Evolutionary conservation across 768 basidiomycete genomes (phyloP).

Genomic region (Leucocoprinus leucothites): DNA sequence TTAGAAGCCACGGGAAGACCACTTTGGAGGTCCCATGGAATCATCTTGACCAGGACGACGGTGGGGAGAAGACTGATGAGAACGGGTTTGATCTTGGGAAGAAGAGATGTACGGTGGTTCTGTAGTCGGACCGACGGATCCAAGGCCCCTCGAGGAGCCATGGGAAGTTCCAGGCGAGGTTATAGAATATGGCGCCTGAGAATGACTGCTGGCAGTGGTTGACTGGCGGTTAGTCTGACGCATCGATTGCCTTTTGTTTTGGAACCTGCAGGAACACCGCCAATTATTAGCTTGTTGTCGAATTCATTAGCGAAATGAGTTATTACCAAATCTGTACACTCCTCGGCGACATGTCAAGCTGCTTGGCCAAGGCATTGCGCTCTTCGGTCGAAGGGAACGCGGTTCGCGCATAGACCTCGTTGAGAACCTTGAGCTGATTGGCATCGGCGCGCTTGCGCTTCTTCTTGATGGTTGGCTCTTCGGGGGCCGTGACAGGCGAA

Average conservation of each 20-base stretch:
- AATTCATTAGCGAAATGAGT: slow-evolving; percentile 16
- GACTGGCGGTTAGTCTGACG: slow-evolving; percentile 72
- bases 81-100: slow-evolving; percentile 21
- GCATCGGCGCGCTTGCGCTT: slow-evolving; percentile 86
- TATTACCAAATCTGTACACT: slow-evolving; percentile 84
- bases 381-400: slow-evolving; percentile 89
- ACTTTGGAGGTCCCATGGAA: slow-evolving; percentile 45
- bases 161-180: slow-evolving; percentile 26
- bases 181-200: slow-evolving; percentile 50
- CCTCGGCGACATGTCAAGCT: slow-evolving; percentile 78
- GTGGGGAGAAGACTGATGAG: slow-evolving; percentile 34
- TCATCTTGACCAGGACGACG: slow-evolving; percentile 40
- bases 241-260: slow-evolving; percentile 84
- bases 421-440: slow-evolving; percentile 74
- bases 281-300: slow-evolving; percentile 19
- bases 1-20: slow-evolving; percentile 44
- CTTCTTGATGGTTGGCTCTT: slow-evolving; percentile 80
- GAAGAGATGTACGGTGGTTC: slow-evolving; percentile 13
- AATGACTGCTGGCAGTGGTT: slow-evolving; percentile 36
- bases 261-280: slow-evolving; percentile 56
- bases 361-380: slow-evolving; percentile 70
- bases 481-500: slow-evolving; percentile 39
- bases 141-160: slow-evolving; percentile 6
- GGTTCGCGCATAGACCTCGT: slow-evolving; percentile 76
- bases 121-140: slow-evolving; percentile 1